These are phyloP conservation scores for Silene latifolia DNA, from an alignment of 148 eudicot species.

Conservation along the genomic window DNA sequence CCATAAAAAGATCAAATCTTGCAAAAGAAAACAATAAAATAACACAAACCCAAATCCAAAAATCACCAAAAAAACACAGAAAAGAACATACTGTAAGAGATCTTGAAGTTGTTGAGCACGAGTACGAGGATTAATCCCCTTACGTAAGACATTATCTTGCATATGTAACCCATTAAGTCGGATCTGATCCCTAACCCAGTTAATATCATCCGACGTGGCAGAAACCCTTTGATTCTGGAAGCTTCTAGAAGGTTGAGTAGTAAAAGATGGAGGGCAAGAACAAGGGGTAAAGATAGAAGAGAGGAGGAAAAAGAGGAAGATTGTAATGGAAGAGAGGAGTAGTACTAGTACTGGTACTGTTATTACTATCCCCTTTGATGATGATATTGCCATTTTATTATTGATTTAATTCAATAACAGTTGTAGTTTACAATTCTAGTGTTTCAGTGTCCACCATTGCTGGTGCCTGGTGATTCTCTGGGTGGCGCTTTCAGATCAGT, in stretches of 20 bases:
- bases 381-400: constrained; percentile 13
- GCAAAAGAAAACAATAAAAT: background rate
- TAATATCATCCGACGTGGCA: constrained; percentile 53
- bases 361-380: constrained; percentile 50
- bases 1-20: background rate
- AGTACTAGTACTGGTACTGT: constrained; percentile 60
- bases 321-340: constrained; percentile 41
- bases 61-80: background rate
- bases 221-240: constrained; percentile 28
- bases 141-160: constrained; percentile 75
- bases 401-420: background rate
- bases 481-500: background rate
- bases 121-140: constrained; percentile 92
- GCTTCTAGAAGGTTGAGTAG: constrained; percentile 11
- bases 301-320: constrained; percentile 59
- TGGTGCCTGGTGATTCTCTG: too few species aligned
- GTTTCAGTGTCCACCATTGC: background rate
- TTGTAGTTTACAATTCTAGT: background rate
- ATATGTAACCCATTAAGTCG: constrained; percentile 67
- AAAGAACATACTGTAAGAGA: constrained; percentile 46
- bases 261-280: constrained; percentile 28
- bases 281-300: constrained; percentile 50
- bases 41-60: background rate
- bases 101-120: constrained; percentile 78
- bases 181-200: constrained; percentile 71